phyloP scores from a whole-genome alignment of 331 rosid species.

The Telfairia occidentalis region DNA sequence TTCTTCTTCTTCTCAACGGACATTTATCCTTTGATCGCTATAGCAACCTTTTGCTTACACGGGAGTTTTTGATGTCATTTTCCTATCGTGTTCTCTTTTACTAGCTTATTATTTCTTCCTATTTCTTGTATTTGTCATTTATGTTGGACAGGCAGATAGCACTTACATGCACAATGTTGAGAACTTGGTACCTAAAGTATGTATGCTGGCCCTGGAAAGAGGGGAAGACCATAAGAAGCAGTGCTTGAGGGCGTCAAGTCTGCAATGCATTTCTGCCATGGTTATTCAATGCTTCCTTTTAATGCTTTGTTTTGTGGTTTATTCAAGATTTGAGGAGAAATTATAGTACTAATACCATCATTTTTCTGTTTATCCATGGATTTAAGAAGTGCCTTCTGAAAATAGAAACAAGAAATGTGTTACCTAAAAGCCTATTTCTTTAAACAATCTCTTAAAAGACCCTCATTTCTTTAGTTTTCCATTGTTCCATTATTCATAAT shows the following conservation, averaged over 20 bases:
- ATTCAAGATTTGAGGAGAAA: slow-evolving; percentile 8
- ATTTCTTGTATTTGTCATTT: slow-evolving; percentile 10
- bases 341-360: not conserved
- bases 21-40: not conserved
- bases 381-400: too few species aligned
- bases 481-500: not conserved
- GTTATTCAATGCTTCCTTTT: slow-evolving; percentile 24
- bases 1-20: not conserved
- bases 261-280: slow-evolving; percentile 98
- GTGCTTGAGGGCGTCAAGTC: slow-evolving; percentile 77
- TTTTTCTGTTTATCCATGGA: too few species aligned
- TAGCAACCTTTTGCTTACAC: not conserved
- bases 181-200: slow-evolving; percentile 64
- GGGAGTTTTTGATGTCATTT: not conserved
- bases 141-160: slow-evolving; percentile 56
- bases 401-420: too few species aligned
- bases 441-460: not conserved
- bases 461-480: not conserved
- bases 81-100: not conserved
- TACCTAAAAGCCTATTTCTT: not conserved
- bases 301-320: slow-evolving; percentile 4
- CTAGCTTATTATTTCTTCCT: not conserved
- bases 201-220: slow-evolving; percentile 42
- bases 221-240: slow-evolving; percentile 45
- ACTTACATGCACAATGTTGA: slow-evolving; percentile 71